Evolutionary conservation across 345 rosid genomes (phyloP).

Genomic region (Mercurialis annua): DNA sequence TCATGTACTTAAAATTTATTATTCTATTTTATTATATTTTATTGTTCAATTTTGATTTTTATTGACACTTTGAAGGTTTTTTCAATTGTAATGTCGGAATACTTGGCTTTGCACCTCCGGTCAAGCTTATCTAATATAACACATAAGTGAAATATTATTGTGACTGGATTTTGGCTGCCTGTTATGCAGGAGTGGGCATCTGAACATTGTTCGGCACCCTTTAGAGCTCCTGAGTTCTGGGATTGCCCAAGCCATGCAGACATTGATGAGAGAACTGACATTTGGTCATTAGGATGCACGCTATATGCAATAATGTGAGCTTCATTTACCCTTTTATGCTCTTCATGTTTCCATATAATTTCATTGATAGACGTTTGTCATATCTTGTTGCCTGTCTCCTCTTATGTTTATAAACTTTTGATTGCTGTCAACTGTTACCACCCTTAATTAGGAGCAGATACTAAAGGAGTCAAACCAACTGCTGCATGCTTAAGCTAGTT

Average conservation of each 20-base stretch:
- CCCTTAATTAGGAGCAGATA: neutral
- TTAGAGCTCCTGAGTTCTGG: conserved; percentile 98
- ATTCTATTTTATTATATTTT: neutral
- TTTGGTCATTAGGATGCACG: conserved; percentile 99
- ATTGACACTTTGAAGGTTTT: neutral
- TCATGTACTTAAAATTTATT: neutral
- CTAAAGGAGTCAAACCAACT: neutral
- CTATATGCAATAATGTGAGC: conserved; percentile 91
- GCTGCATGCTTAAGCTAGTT: neutral
- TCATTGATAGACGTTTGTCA: neutral
- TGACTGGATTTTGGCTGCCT: conserved; percentile 11
- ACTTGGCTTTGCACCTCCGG: neutral
- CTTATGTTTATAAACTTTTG: neutral
- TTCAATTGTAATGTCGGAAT: neutral
- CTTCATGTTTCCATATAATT: neutral
- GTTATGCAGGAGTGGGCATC: conserved; percentile 86
- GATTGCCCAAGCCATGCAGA: conserved; percentile 94
- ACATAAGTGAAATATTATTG: neutral
- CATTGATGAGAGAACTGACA: conserved; percentile 96
- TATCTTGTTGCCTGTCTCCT: neutral
- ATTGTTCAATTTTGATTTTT: neutral
- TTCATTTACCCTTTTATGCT: conserved; percentile 7
- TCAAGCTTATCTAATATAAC: neutral
- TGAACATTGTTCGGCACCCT: conserved; percentile 94
- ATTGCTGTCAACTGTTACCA: neutral